These are phyloP conservation scores for Danielia oregonensis DNA, from an alignment of 805 yeast species.

Conservation along the genomic window DNA sequence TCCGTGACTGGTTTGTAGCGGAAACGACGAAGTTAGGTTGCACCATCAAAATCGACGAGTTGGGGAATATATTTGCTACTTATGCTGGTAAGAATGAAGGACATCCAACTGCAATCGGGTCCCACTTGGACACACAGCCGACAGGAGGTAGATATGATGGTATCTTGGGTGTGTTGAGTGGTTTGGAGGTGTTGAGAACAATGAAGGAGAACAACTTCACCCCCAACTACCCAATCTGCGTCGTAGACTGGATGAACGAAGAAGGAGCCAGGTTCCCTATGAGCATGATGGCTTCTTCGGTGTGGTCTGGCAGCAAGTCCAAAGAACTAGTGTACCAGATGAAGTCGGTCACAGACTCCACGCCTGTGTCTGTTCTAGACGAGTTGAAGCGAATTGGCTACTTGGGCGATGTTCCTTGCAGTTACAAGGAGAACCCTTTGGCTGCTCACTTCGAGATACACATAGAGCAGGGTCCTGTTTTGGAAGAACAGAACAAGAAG, in stretches of 20 bases:
- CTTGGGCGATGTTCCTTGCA: slow-evolving; percentile 48
- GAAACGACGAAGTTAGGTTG: slow-evolving; percentile 57
- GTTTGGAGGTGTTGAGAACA: slow-evolving; percentile 64
- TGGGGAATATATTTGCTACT: slow-evolving; percentile 67
- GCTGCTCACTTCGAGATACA: slow-evolving; percentile 73
- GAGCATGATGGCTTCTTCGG: slow-evolving; percentile 62
- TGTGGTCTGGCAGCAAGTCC: slow-evolving; percentile 54
- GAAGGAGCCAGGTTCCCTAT: slow-evolving; percentile 79
- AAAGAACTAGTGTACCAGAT: slow-evolving; percentile 49
- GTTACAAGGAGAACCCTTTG: slow-evolving; percentile 48
- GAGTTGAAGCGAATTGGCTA: slow-evolving; percentile 63
- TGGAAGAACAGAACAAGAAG: slow-evolving; percentile 51
- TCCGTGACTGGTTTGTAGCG: slow-evolving; percentile 60
- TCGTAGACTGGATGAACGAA: slow-evolving; percentile 71
- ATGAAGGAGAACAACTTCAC: slow-evolving; percentile 52
- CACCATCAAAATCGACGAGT: slow-evolving; percentile 52
- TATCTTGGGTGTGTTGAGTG: slow-evolving; percentile 63
- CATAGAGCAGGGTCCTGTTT: slow-evolving; percentile 73
- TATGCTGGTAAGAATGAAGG: slow-evolving; percentile 50
- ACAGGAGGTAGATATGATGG: slow-evolving; percentile 79
- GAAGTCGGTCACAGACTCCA: slow-evolving; percentile 51
- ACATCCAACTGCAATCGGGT: slow-evolving; percentile 64
- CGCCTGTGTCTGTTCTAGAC: slow-evolving; percentile 44
- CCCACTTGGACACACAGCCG: slow-evolving; percentile 76
- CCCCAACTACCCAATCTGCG: slow-evolving; percentile 65